Evolutionary conservation across 768 basidiomycete genomes (phyloP), one percentile per base, ranked within the genome.

Genomic region (Albatrellus ellisii): DNA sequence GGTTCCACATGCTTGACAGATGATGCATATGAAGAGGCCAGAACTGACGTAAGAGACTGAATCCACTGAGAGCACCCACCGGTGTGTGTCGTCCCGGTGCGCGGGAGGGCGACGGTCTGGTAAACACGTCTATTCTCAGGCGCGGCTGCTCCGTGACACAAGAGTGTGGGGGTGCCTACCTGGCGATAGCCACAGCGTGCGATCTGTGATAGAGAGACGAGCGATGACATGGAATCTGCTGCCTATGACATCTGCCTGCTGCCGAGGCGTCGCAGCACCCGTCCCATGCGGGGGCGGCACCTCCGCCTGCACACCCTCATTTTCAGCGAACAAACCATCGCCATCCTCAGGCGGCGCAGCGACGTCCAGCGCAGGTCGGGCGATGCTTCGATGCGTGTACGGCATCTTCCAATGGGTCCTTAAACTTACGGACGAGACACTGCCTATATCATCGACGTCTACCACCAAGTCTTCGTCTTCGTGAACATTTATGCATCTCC

Each of bases 221-320:
- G 63, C 64, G 10, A 50, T 55, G 36, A 74, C 62, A 42, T 71
- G 72, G 50, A 74, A 73, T 25, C 70, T 60, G 17, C 63, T 64
- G 10, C 55, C n/a, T n/a, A n/a, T n/a, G n/a, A n/a, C n/a, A n/a
- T n/a, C n/a, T n/a, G n/a, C n/a, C n/a, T n/a, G n/a, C n/a, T n/a
- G n/a, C n/a, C n/a, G n/a, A n/a, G n/a, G n/a, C n/a, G n/a, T n/a
- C n/a, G n/a, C n/a, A n/a, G n/a, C n/a, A n/a, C n/a, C n/a, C n/a
- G n/a, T n/a, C n/a, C n/a, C n/a, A n/a, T n/a, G n/a, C n/a, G n/a
- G n/a, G n/a, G n/a, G n/a, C n/a, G n/a, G n/a, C n/a, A n/a, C n/a
- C n/a, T n/a, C n/a, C n/a, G n/a, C n/a, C n/a, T n/a, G n/a, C n/a
- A n/a, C n/a, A n/a, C n/a, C n/a, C n/a, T n/a, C n/a, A n/a, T n/a